Evolutionary conservation across 2,329 filamentous ascomycete species (phyloP), one percentile per base, ranked within the genome.

Genomic region (Sordariomycetes sp.): DNA sequence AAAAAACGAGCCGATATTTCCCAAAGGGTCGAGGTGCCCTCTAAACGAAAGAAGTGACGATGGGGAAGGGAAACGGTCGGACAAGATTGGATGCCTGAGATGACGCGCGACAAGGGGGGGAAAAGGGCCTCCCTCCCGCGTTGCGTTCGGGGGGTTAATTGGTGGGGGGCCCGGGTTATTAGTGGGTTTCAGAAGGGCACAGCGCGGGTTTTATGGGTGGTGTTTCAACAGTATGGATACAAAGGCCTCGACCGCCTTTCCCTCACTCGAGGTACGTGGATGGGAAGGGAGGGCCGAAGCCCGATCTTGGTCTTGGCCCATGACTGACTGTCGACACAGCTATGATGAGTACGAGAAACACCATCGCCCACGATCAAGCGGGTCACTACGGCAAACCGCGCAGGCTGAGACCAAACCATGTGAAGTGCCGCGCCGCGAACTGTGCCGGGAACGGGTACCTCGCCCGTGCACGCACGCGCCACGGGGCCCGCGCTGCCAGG

Each of bases 51-150:
- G 45, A 50, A 50, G 22, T 24, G 45, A 50, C n/a, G 6, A 50
- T 10, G 8, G n/a, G 22, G 20, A 50, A 20, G 45, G 22, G 20
- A 10, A n/a, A n/a, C n/a, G 42, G 25, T 28, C 15, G 54, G 54
- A 56, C 36, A 24, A 36, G 17, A 24, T 48, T 32, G 25, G 54
- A 24, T 50, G 45, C 45, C 45, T 50, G 45, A 50, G 45, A 50
- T 51, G 54, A 50, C 42, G 54, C 42, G 54, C 54, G 42, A 56
- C 39, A 54, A 39, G 32, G 52, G 52, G 52, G 52, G 54, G 15
- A 24, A 56, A 56, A 35, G n/a, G 34, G 54, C 15, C 7, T 22
- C 10, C 45, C 20, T 50, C n/a, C 45, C n/a, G 45, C 22, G n/a
- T 22, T n/a, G 36, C 36, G 36, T 24, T 25, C 17, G 42, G 15